Evolutionary conservation across 495 filamentous ascomycete species (phyloP).

Genomic region (Penicillium coprophilum): DNA sequence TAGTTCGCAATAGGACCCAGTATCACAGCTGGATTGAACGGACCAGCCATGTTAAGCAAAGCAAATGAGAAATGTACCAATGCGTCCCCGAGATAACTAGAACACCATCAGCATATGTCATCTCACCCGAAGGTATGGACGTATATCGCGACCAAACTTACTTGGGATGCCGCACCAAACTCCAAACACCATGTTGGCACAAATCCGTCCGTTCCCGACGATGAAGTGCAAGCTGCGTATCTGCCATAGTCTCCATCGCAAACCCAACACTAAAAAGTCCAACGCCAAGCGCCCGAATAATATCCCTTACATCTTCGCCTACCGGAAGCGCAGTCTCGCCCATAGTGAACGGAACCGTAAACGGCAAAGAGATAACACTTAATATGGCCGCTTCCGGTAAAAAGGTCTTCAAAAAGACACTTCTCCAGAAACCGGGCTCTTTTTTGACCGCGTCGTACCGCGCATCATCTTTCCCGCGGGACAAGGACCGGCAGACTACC

Average conservation of each 20-base stretch:
- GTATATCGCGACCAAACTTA: conserved; percentile 31
- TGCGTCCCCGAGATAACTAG: conserved; percentile 58
- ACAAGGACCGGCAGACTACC: conserved; percentile 42
- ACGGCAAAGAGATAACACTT: conserved; percentile 54
- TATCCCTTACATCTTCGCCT: conserved; percentile 8
- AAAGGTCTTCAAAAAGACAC: conserved; percentile 48
- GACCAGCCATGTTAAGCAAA: conserved; percentile 47
- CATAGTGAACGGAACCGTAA: conserved; percentile 52
- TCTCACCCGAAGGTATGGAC: background rate
- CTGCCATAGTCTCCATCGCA: conserved; percentile 53
- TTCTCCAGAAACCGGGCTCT: conserved; percentile 54
- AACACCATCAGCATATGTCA: conserved; percentile 6
- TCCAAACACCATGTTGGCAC: conserved; percentile 57
- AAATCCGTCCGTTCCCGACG: conserved; percentile 36
- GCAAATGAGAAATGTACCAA: conserved; percentile 48
- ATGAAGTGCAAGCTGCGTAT: conserved; percentile 49
- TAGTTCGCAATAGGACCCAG: conserved; percentile 59
- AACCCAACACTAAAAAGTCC: conserved; percentile 55
- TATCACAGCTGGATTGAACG: conserved; percentile 52
- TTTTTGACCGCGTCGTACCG: conserved; percentile 52
- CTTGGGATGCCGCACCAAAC: conserved; percentile 61
- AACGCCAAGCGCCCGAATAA: conserved; percentile 48
- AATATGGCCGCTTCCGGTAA: conserved; percentile 53
- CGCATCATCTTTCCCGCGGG: conserved; percentile 53
- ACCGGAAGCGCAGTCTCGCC: conserved; percentile 11